Conservation (phyloP, 495 filamentous ascomycete species). For the Aspergillus asperescens region DNA sequence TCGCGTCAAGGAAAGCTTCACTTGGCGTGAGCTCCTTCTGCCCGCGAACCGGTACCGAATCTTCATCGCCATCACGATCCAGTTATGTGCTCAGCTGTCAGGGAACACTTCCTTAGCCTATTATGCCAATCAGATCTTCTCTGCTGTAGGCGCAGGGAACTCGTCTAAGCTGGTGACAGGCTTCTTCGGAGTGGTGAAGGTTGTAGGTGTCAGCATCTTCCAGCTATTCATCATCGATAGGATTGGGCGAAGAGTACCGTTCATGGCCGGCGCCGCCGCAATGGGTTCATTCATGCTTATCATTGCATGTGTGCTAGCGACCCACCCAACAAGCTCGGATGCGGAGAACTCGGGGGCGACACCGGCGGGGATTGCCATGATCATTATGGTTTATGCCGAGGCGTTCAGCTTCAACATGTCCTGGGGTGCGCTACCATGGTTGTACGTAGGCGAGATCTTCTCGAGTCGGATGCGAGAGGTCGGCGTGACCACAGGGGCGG, state of each 20-base stretch:
- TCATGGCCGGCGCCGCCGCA: conserved; percentile 48
- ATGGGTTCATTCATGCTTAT: conserved; percentile 51
- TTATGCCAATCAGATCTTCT: conserved; percentile 46
- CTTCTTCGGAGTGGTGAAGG: conserved; percentile 47
- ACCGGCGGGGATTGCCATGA: conserved; percentile 39
- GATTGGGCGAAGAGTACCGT: conserved; percentile 47
- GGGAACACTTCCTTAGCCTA: conserved; percentile 47
- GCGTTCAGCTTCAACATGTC: conserved; percentile 43
- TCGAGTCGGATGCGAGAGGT: conserved; percentile 46
- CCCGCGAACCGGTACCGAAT: conserved; percentile 35
- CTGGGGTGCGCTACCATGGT: conserved; percentile 32
- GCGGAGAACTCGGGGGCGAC: conserved; percentile 22
- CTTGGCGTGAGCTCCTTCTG: conserved; percentile 36
- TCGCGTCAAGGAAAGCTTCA: conserved; percentile 36
- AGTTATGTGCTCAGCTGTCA: conserved; percentile 41
- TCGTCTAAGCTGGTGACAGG: conserved; percentile 42
- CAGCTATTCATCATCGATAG: conserved; percentile 47
- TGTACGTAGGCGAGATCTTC: conserved; percentile 50
- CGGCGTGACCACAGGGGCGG: conserved; percentile 41
- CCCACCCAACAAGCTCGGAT: conserved; percentile 36
- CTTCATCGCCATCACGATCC: conserved; percentile 25
- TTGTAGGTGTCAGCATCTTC: conserved; percentile 39
- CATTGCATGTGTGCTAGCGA: conserved; percentile 43
- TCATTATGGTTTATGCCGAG: conserved; percentile 48
- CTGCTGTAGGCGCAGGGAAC: conserved; percentile 38